phyloP scores from a whole-genome alignment of 2,329 filamentous ascomycete genomes.

The Penicillium sp. region DNA sequence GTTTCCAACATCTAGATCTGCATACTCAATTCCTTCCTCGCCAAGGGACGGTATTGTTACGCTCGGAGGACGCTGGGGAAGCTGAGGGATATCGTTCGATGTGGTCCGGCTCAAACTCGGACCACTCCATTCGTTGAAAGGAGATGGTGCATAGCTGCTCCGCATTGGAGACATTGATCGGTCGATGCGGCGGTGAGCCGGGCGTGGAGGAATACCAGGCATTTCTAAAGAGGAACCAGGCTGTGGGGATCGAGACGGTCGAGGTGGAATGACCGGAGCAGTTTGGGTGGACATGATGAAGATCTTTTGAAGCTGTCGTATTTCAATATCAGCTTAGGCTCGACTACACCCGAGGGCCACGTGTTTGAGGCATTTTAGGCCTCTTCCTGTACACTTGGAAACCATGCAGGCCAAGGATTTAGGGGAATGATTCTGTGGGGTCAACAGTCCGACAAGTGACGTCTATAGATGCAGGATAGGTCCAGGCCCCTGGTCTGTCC shows the following conservation, averaged over 20 bases:
- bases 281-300: slow-evolving; percentile 44
- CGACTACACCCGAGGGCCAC: slow-evolving; percentile 11
- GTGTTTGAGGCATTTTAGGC: slow-evolving; percentile 7
- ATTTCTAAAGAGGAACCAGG: slow-evolving; percentile 51
- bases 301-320: slow-evolving; percentile 13
- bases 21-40: slow-evolving; percentile 89
- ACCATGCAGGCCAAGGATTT: background rate
- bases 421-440: background rate
- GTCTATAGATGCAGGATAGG: slow-evolving; percentile 14
- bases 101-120: slow-evolving; percentile 30
- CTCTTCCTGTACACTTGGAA: background rate
- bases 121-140: slow-evolving; percentile 69
- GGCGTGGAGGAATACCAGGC: slow-evolving; percentile 78
- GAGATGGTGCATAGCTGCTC: slow-evolving; percentile 80
- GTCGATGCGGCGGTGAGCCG: slow-evolving; percentile 62
- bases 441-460: slow-evolving; percentile 6
- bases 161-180: slow-evolving; percentile 76
- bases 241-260: slow-evolving; percentile 57
- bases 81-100: slow-evolving; percentile 46
- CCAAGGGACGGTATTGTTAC: slow-evolving; percentile 82
- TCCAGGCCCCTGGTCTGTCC: background rate
- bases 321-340: slow-evolving; percentile 17
- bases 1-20: slow-evolving; percentile 54
- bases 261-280: slow-evolving; percentile 61
- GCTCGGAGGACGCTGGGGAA: slow-evolving; percentile 64